These are phyloP conservation scores for Pyrus betulifolia DNA, from an alignment of 306 rosid genomes.

Conservation along the genomic window DNA sequence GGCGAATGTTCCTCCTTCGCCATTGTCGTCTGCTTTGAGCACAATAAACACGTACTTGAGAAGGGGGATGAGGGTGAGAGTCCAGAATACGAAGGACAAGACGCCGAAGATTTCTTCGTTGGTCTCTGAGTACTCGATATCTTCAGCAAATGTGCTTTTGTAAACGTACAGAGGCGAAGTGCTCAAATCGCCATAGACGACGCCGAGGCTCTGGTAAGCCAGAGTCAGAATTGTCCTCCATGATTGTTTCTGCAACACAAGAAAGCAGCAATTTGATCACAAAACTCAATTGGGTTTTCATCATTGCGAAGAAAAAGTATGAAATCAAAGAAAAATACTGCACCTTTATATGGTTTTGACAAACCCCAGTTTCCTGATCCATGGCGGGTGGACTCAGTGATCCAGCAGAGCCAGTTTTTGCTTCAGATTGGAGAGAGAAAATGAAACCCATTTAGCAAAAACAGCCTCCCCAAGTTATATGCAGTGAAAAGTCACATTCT, in stretches of 20 bases:
- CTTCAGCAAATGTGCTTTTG: constrained; percentile 71
- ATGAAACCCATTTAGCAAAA: constrained; percentile 22
- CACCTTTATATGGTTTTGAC: constrained; percentile 50
- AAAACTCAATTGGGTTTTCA: constrained; percentile 12
- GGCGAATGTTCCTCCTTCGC: constrained; percentile 98
- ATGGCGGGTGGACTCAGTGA: constrained; percentile 29
- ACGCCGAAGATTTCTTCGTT: constrained; percentile 85
- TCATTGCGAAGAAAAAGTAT: background rate
- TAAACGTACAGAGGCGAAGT: constrained; percentile 84
- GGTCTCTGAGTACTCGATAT: constrained; percentile 44
- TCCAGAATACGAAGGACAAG: constrained; percentile 88
- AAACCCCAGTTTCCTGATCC: constrained; percentile 68
- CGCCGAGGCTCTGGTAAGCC: constrained; percentile 95
- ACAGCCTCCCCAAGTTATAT: constrained; percentile 14
- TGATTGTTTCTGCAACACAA: constrained; percentile 50
- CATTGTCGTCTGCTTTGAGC: constrained; percentile 84
- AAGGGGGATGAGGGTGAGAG: constrained; percentile 71
- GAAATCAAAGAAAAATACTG: constrained; percentile 18
- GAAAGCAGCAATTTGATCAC: constrained; percentile 10
- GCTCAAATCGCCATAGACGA: constrained; percentile 95
- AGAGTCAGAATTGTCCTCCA: constrained; percentile 72
- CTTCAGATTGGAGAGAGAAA: constrained; percentile 18
- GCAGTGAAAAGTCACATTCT: background rate
- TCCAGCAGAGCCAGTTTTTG: constrained; percentile 33
- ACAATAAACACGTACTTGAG: constrained; percentile 83